Evolutionary conservation across 345 rosid species (phyloP).

Genomic region (Boechera retrofracta): DNA sequence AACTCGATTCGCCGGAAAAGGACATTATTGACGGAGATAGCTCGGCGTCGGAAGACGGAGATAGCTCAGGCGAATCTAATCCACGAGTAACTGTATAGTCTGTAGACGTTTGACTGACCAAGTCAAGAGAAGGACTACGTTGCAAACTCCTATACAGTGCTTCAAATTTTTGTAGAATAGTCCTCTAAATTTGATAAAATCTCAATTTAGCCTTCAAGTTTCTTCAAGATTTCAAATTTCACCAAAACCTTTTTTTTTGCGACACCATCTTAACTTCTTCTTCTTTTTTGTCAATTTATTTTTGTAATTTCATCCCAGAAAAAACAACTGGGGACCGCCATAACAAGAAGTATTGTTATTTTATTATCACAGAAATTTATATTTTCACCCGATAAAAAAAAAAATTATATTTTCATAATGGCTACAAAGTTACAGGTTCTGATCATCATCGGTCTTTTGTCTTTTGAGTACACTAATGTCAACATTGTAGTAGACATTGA

Average conservation of each 20-base stretch:
- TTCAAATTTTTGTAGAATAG: slow-evolving; percentile 8
- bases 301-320: too few species aligned
- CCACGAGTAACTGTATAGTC: background rate
- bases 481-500: slow-evolving; percentile 17
- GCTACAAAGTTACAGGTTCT: background rate
- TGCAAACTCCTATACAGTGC: background rate
- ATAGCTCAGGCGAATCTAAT: slow-evolving; percentile 5
- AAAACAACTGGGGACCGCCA: background rate
- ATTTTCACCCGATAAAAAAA: background rate
- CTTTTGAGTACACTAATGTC: background rate
- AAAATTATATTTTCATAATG: background rate
- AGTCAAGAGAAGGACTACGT: slow-evolving; percentile 23
- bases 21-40: slow-evolving; percentile 60
- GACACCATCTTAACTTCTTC: background rate
- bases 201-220: background rate
- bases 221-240: background rate
- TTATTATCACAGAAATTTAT: background rate
- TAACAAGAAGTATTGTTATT: background rate
- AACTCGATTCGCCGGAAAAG: slow-evolving; percentile 68
- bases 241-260: background rate
- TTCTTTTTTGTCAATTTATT: background rate
- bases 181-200: background rate
- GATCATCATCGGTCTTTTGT: background rate
- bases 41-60: slow-evolving; percentile 68
- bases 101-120: background rate